phyloP scores from a whole-genome alignment of 2,329 filamentous ascomycete genomes.

The Aspergillus pseudotamarii region DNA sequence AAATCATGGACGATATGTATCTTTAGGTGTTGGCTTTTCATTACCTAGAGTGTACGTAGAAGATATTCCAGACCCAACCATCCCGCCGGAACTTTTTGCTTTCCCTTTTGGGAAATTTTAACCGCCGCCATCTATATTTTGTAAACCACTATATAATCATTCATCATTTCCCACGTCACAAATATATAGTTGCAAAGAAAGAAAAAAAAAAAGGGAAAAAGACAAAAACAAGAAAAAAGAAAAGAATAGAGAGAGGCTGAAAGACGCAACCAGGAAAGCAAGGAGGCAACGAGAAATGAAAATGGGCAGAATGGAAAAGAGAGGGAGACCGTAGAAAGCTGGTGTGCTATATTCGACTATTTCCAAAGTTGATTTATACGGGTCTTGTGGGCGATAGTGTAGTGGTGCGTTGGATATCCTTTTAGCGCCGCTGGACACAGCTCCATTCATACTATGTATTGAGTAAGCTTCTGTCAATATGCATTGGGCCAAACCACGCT shows the following conservation, averaged over 20 bases:
- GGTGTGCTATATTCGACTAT: not conserved
- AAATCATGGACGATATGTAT: not conserved
- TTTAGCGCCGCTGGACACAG: slow-evolving; percentile 54
- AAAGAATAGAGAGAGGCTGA: not conserved
- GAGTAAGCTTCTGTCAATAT: slow-evolving; percentile 20
- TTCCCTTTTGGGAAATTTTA: slow-evolving; percentile 4
- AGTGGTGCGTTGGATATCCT: not conserved
- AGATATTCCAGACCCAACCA: not conserved
- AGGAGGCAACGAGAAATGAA: not conserved
- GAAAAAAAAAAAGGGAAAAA: not conserved
- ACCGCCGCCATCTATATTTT: slow-evolving; percentile 2
- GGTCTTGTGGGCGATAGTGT: not conserved
- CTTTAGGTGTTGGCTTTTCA: not conserved
- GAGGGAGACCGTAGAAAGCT: not conserved
- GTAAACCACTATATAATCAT: not conserved
- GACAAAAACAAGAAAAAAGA: not conserved
- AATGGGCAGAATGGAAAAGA: not conserved
- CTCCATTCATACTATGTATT: slow-evolving; percentile 58
- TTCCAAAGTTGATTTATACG: not conserved
- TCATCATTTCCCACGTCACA: not conserved
- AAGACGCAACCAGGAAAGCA: not conserved
- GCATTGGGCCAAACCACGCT: slow-evolving; percentile 41
- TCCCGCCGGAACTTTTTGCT: slow-evolving; percentile 1
- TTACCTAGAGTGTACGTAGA: not conserved
- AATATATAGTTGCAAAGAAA: not conserved